Evolutionary conservation across 768 basidiomycete species (phyloP).

Genomic region (Xanthoconium stramineum): DNA sequence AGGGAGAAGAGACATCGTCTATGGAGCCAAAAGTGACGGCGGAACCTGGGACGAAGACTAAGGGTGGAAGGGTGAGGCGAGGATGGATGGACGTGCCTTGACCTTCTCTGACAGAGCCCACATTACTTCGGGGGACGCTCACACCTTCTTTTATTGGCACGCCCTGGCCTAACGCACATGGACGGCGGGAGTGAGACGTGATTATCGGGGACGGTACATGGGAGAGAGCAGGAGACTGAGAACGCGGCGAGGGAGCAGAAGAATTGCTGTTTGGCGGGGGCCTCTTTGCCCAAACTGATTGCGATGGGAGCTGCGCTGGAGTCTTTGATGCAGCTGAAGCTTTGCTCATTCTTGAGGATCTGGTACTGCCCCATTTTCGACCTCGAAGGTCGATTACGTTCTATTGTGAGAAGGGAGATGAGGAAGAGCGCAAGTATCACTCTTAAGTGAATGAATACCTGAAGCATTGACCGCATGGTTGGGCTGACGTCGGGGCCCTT

Average conservation of each 20-base stretch:
- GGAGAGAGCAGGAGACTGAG: conserved; percentile 71
- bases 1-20: conserved; percentile 71
- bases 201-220: conserved; percentile 43
- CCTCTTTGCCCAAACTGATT: conserved; percentile 91
- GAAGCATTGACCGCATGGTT: conserved; percentile 92
- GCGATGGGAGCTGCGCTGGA: conserved; percentile 67
- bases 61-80: conserved; percentile 3
- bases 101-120: conserved; percentile 69
- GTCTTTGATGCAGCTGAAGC: conserved; percentile 75
- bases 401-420: conserved; percentile 48
- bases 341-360: conserved; percentile 95
- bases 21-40: conserved; percentile 88
- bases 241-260: conserved; percentile 59
- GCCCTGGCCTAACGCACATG: conserved; percentile 70
- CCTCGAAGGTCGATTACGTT: conserved; percentile 88
- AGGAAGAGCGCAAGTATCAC: conserved; percentile 24
- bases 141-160: conserved; percentile 79
- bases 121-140: conserved; percentile 60
- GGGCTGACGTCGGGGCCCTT: conserved; percentile 73
- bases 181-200: conserved; percentile 70
- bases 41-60: conserved; percentile 42
- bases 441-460: conserved; percentile 49
- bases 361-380: conserved; percentile 84
- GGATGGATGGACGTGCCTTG: conserved; percentile 23
- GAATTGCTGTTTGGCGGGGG: conserved; percentile 62